Conservation (phyloP, 2,329 filamentous ascomycete species). For the Aspergillus oerlinghausenensis region DNA sequence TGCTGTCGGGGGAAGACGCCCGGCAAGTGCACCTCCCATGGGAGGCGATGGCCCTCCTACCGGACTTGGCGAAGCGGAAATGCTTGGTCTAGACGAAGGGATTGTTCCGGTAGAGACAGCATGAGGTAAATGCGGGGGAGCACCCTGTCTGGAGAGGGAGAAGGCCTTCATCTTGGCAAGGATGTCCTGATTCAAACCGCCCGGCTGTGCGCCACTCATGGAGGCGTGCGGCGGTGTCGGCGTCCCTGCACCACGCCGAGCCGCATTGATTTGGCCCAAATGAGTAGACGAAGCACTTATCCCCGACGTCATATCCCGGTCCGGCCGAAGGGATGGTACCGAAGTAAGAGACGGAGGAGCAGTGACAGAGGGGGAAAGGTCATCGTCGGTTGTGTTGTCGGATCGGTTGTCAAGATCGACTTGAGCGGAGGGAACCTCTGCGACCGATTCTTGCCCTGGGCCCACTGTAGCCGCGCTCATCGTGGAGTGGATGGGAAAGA, state of each 20-base stretch:
- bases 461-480: constrained; percentile 14
- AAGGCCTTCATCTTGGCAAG: constrained; percentile 67
- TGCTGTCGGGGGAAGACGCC: constrained; percentile 20
- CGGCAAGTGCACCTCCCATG: constrained; percentile 27
- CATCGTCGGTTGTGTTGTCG: constrained; percentile 17
- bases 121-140: constrained; percentile 39
- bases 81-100: constrained; percentile 13
- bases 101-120: constrained; percentile 32
- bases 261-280: constrained; percentile 69
- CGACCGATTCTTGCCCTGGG: constrained; percentile 16
- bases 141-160: constrained; percentile 60
- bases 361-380: constrained; percentile 19
- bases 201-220: constrained; percentile 38
- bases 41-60: constrained; percentile 12
- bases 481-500: background rate
- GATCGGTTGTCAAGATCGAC: constrained; percentile 16
- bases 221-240: constrained; percentile 26
- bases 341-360: constrained; percentile 31
- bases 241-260: constrained; percentile 44
- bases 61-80: constrained; percentile 5
- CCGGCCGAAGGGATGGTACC: constrained; percentile 24
- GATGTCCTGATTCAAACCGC: constrained; percentile 59
- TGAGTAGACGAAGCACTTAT: constrained; percentile 85
- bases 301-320: constrained; percentile 18
- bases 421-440: constrained; percentile 17